Percentiles rank a stretch among this genome's conserved stretches.
Evolutionary conservation across 192 early-diverging fungal genomes (phyloP).

Genomic region (Pilobolus umbonatus): DNA sequence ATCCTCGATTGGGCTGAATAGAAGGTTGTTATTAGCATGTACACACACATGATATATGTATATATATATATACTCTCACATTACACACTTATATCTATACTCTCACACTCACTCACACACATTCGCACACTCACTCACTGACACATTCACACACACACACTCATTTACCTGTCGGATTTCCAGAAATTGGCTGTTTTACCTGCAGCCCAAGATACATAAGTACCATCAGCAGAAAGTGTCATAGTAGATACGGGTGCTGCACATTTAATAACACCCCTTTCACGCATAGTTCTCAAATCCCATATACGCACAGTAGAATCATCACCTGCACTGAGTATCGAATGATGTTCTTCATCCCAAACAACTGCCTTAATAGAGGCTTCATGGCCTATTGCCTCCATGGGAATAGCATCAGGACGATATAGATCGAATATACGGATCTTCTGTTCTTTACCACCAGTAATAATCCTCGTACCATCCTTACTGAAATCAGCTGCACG

Average conservation of each 20-base stretch:
- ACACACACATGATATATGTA: neutral
- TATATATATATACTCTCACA: neutral
- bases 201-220: conserved; percentile 71
- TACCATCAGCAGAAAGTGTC: conserved; percentile 68
- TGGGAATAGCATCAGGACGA: conserved; percentile 38
- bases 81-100: neutral
- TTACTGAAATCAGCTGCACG: conserved; percentile 76
- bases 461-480: conserved; percentile 67
- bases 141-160: too few species aligned
- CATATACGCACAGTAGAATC: conserved; percentile 58
- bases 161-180: conserved; percentile 64
- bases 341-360: conserved; percentile 54
- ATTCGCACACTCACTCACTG: too few species aligned
- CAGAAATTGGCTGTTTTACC: conserved; percentile 72
- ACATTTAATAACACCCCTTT: conserved; percentile 59
- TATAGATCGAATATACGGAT: conserved; percentile 78
- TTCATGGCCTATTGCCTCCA: conserved; percentile 48
- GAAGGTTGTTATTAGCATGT: too few species aligned
- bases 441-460: conserved; percentile 80
- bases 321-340: conserved; percentile 59
- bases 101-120: neutral
- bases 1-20: conserved; percentile 26
- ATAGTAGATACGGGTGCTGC: conserved; percentile 66
- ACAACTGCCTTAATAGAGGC: conserved; percentile 59
- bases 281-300: conserved; percentile 66